phyloP scores from a whole-genome alignment of 2,329 filamentous ascomycete species.

The Elsinoe australis region DNA sequence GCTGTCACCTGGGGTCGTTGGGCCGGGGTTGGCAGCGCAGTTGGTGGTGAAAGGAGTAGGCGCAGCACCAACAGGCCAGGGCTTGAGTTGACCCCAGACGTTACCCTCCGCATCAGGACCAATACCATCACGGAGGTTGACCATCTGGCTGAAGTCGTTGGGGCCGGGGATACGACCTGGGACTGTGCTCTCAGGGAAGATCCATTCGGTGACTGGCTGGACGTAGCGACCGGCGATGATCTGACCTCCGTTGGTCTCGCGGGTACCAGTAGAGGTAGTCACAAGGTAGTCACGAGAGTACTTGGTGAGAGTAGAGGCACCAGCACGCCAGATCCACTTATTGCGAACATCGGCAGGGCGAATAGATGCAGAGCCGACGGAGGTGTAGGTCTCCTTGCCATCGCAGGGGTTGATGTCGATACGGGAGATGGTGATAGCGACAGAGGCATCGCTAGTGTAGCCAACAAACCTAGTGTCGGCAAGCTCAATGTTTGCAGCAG shows the following conservation, averaged over 20 bases:
- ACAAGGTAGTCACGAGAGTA: constrained; percentile 39
- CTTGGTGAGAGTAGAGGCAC: constrained; percentile 25
- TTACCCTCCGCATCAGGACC: constrained; percentile 27
- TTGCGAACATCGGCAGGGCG: constrained; percentile 31
- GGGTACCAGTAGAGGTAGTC: constrained; percentile 30
- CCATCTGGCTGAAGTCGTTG: constrained; percentile 33
- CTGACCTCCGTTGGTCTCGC: constrained; percentile 31
- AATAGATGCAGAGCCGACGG: constrained; percentile 31
- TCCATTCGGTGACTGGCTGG: constrained; percentile 38
- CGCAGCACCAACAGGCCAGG: constrained; percentile 31
- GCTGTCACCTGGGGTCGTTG: too few relatives aligned
- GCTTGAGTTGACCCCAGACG: constrained; percentile 34
- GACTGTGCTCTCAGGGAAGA: constrained; percentile 36
- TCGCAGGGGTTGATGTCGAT: constrained; percentile 40
- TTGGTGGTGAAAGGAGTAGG: constrained; percentile 23
- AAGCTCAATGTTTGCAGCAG: constrained; percentile 22
- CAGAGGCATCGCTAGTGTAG: constrained; percentile 33
- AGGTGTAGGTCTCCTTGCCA: constrained; percentile 32
- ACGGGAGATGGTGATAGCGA: constrained; percentile 32
- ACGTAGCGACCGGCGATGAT: constrained; percentile 38
- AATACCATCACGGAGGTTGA: constrained; percentile 28
- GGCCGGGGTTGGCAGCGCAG: constrained; percentile 18
- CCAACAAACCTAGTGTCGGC: constrained; percentile 31
- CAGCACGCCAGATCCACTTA: constrained; percentile 35
- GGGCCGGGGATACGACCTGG: constrained; percentile 31